Percentiles rank a stretch among this genome's conserved stretches.
Conservation (phyloP, 495 filamentous ascomycete genomes). For the Friedmanniomyces simplex region DNA sequence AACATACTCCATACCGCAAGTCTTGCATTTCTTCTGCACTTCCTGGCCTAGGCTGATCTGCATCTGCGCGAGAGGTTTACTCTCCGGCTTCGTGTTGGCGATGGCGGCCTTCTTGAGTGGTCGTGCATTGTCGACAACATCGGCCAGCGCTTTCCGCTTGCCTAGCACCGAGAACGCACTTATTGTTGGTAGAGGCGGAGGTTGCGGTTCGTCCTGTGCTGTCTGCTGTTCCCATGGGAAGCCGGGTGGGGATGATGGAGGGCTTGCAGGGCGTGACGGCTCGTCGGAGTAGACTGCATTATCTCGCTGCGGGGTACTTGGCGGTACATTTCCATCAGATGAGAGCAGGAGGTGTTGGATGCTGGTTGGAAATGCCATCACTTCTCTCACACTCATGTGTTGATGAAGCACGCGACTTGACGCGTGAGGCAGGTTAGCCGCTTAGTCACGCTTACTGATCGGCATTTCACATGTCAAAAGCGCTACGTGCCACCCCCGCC, state of each 20-base stretch:
- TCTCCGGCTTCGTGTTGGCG: neutral
- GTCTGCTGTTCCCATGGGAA: conserved; percentile 20
- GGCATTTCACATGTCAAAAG: neutral
- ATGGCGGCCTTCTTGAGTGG: conserved; percentile 9
- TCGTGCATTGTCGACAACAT: conserved; percentile 3
- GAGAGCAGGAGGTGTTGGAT: neutral
- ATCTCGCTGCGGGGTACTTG: conserved; percentile 5
- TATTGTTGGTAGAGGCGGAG: neutral
- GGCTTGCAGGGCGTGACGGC: conserved; percentile 13
- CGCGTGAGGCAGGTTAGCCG: neutral
- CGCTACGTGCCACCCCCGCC: neutral
- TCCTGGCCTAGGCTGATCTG: conserved; percentile 56
- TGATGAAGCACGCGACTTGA: conserved; percentile 1
- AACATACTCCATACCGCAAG: conserved; percentile 63
- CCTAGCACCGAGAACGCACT: conserved; percentile 19
- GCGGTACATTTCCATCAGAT: conserved; percentile 3
- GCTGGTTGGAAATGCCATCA: neutral
- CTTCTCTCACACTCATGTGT: neutral
- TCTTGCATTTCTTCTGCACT: conserved; percentile 48
- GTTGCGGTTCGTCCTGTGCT: neutral
- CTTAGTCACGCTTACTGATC: neutral
- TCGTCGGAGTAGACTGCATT: conserved; percentile 16
- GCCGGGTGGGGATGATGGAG: conserved; percentile 20
- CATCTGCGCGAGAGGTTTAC: conserved; percentile 37
- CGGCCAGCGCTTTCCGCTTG: conserved; percentile 14